Evolutionary conservation across 1,284 basidiomycete species (phyloP).

Genomic region (Earliella scabrosa): DNA sequence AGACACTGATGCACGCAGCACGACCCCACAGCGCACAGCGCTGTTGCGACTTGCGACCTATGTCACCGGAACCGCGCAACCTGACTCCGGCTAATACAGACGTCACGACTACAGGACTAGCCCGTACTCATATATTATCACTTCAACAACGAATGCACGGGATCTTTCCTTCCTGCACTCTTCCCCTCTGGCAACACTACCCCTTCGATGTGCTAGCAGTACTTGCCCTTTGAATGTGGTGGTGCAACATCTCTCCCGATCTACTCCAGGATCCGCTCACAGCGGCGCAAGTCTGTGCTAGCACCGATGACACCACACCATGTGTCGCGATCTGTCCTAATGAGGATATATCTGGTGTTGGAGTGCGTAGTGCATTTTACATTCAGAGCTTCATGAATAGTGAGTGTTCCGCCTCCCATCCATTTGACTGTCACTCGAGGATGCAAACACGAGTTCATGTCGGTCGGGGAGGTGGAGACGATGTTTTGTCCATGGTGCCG

Average conservation of each 20-base stretch:
- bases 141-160: too few relatives aligned
- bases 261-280: slow-evolving; percentile 7
- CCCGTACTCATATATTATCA: too few relatives aligned
- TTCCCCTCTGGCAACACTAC: not conserved
- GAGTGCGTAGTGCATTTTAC: slow-evolving; percentile 35
- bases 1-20: too few relatives aligned
- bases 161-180: not conserved
- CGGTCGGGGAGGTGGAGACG: not conserved
- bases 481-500: not conserved
- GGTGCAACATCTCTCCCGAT: not conserved
- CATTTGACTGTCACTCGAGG: not conserved
- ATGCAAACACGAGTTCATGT: not conserved
- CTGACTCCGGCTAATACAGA: too few relatives aligned
- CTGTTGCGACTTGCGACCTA: too few relatives aligned
- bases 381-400: slow-evolving; percentile 34
- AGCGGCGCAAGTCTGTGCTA: slow-evolving; percentile 13
- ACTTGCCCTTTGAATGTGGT: slow-evolving; percentile 9
- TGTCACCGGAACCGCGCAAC: too few relatives aligned
- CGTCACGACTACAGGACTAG: too few relatives aligned
- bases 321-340: slow-evolving; percentile 32
- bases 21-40: too few relatives aligned
- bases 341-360: slow-evolving; percentile 33
- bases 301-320: not conserved
- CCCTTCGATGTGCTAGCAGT: not conserved
- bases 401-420: slow-evolving; percentile 16